Evolutionary conservation across 1,284 basidiomycete species (phyloP).

Genomic region (Tylopilus sp.): DNA sequence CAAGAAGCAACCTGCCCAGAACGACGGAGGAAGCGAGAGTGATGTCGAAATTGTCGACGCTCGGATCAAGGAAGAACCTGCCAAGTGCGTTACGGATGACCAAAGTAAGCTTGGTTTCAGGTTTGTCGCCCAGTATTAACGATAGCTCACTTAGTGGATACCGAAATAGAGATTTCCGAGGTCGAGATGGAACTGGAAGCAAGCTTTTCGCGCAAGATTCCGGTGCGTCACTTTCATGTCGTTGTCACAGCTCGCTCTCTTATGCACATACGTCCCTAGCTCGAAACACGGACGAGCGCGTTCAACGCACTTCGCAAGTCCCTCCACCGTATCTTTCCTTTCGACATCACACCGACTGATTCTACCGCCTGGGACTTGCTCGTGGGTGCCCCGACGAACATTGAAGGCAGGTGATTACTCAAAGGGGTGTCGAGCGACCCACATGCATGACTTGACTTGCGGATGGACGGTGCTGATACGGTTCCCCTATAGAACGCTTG

Average conservation of each 20-base stretch:
- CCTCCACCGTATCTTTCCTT: slow-evolving; percentile 35
- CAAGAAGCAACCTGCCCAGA: not conserved
- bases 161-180: slow-evolving; percentile 37
- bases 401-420: slow-evolving; percentile 20
- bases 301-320: slow-evolving; percentile 33
- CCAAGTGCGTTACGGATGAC: not conserved
- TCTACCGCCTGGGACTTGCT: slow-evolving; percentile 13
- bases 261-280: slow-evolving; percentile 18
- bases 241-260: not conserved
- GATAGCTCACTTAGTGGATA: slow-evolving; percentile 1
- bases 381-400: slow-evolving; percentile 11
- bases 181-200: slow-evolving; percentile 48
- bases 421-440: not conserved
- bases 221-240: slow-evolving; percentile 37
- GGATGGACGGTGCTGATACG: not conserved
- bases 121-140: not conserved
- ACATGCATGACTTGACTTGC: not conserved
- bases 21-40: not conserved
- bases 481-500: slow-evolving; percentile 11
- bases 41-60: slow-evolving; percentile 20
- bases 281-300: slow-evolving; percentile 29
- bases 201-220: slow-evolving; percentile 58
- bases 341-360: slow-evolving; percentile 7
- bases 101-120: slow-evolving; percentile 6
- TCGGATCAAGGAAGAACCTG: not conserved